A percentile compares a stretch with the other conserved stretches of the same genome.
These are phyloP conservation scores for Globisporangium middletonii DNA, from an alignment of 352 stramenopile genomes.

Conservation along the genomic window DNA sequence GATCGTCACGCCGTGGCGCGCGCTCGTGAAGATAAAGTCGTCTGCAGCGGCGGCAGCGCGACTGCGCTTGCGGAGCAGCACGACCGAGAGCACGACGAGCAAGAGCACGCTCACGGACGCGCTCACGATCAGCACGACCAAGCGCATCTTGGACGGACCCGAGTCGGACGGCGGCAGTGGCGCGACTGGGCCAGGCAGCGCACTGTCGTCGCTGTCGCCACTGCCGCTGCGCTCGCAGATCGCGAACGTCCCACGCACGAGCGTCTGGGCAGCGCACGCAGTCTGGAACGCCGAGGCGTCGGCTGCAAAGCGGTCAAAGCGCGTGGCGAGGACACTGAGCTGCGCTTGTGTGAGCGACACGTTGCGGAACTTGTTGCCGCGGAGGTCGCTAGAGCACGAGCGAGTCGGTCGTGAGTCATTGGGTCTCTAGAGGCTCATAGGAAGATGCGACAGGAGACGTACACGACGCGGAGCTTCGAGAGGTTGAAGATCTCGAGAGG, in stretches of 20 bases:
- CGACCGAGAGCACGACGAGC: constrained; percentile 1
- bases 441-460: background rate
- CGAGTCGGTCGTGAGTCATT: background rate
- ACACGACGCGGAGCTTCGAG: constrained; percentile 9
- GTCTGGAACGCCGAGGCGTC: constrained; percentile 9
- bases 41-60: background rate
- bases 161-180: background rate
- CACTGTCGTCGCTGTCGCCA: background rate
- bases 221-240: constrained; percentile 7
- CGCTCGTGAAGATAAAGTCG: constrained; percentile 6
- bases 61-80: background rate
- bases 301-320: constrained; percentile 11
- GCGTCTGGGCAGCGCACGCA: constrained; percentile 8
- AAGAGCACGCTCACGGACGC: constrained; percentile 11
- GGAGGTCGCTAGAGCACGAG: constrained; percentile 11
- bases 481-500: constrained; percentile 15
- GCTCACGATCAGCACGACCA: constrained; percentile 9
- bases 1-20: constrained; percentile 11
- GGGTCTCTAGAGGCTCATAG: background rate
- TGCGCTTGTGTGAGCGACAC: constrained; percentile 8
- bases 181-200: background rate
- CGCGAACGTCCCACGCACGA: constrained; percentile 8
- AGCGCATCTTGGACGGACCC: background rate
- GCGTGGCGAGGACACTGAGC: constrained; percentile 2
- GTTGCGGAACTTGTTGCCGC: constrained; percentile 12